Evolutionary conservation across 1,139 yeast species (phyloP), one percentile per base, ranked within the genome.

Genomic region (Geotrichum cucujoidarum): DNA sequence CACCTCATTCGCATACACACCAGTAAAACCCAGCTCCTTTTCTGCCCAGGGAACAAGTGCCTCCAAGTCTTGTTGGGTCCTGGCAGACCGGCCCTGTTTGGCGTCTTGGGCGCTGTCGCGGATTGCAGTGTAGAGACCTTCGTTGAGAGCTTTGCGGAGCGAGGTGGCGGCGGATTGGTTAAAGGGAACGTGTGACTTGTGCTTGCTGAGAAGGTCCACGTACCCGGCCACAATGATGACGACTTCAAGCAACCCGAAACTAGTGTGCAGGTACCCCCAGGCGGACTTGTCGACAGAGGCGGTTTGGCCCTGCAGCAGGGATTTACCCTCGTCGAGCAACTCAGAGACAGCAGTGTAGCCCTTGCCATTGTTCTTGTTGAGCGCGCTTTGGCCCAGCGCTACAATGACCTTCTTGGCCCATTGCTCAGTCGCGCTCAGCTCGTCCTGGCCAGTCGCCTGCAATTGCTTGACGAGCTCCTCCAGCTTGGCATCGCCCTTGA

Each of bases 391-490:
- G 2, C 52, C 53, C 6, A 66, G 52, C 0, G 46, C 29, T 1
- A 47, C 37, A 3, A 67, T 50, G 1, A 58, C 53, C 3, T 59
- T 50, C 11, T 61, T 53, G 0, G 66, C 54, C 75, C 75, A 71
- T 41, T 52, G 55, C 47, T 72, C 76, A 6, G 56, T 61, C 0
- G 37, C 50, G 0, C 72, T 63, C 14, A 69, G 55, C 32, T 54
- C 56, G 17, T 17, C 44, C 5, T 16, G 25, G 10, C 42, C 34
- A n/a, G 35, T 34, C 6, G 34, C 7, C n/a, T 45, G 30, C 16
- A 30, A 16, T 30, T 25, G 16, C 10, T 24, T 17, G 22, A 53
- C 53, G 4, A 56, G 30, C 1, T 37, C 45, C 21, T 52, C 49
- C 1, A 52, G 47, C 14, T 20, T 48, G 45, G 29, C 57, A 4